These are phyloP conservation scores for Hanseniaspora lindneri DNA, from an alignment of 805 yeast genomes.

Conservation along the genomic window DNA sequence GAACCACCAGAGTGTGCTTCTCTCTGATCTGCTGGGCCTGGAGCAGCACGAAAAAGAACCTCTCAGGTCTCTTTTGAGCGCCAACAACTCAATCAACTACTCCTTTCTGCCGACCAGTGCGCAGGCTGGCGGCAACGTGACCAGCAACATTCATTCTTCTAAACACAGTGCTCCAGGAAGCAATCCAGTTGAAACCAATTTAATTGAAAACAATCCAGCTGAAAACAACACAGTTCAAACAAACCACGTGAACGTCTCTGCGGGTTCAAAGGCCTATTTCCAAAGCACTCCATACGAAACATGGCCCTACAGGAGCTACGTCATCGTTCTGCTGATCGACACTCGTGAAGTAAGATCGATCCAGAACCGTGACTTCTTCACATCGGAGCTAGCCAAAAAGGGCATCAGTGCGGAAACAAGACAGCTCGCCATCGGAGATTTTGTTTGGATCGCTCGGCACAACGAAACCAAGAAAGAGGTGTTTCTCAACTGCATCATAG, in stretches of 20 bases:
- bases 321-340: slow-evolving; percentile 55
- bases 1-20: too few species aligned
- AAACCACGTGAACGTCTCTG: neutral
- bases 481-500: slow-evolving; percentile 72
- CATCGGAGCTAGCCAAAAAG: slow-evolving; percentile 37
- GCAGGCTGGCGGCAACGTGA: too few species aligned
- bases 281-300: slow-evolving; percentile 24
- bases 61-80: too few species aligned
- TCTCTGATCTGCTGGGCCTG: too few species aligned
- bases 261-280: slow-evolving; percentile 16
- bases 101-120: too few species aligned
- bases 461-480: slow-evolving; percentile 46
- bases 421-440: slow-evolving; percentile 73
- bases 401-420: slow-evolving; percentile 43
- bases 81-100: too few species aligned
- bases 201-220: too few species aligned
- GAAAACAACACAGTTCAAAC: too few species aligned
- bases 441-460: slow-evolving; percentile 74
- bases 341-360: slow-evolving; percentile 68
- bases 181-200: too few species aligned
- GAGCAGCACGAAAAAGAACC: too few species aligned
- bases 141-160: too few species aligned
- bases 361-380: slow-evolving; percentile 59
- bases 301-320: slow-evolving; percentile 56
- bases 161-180: too few species aligned